Conservation (phyloP, 192 early-diverging fungal species). For the Coemansia sp. region DNA sequence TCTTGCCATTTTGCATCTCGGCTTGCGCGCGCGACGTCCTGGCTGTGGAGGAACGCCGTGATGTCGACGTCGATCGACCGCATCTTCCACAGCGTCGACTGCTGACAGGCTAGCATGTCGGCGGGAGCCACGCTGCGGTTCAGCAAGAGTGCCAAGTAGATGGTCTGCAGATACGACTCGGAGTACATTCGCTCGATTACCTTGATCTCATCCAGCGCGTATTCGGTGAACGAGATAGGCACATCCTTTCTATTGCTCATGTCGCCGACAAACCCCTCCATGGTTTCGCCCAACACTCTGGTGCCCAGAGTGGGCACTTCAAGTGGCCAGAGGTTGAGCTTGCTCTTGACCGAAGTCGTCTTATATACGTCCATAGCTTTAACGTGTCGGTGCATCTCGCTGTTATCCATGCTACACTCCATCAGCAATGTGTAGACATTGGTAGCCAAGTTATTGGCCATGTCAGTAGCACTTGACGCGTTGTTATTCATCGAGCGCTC, state of each 20-base stretch:
- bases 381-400: slow-evolving; percentile 44
- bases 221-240: slow-evolving; percentile 44
- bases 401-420: slow-evolving; percentile 54
- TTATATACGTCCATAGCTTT: slow-evolving; percentile 16
- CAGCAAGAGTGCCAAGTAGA: slow-evolving; percentile 50
- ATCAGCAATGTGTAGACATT: slow-evolving; percentile 48
- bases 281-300: slow-evolving; percentile 27
- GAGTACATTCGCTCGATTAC: slow-evolving; percentile 51
- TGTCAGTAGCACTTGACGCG: not conserved
- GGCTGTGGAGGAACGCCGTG: slow-evolving; percentile 54
- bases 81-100: slow-evolving; percentile 42
- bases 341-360: slow-evolving; percentile 10
- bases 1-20: slow-evolving; percentile 39
- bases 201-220: slow-evolving; percentile 46
- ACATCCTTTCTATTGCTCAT: slow-evolving; percentile 11
- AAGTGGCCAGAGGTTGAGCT: slow-evolving; percentile 41
- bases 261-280: slow-evolving; percentile 47
- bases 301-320: slow-evolving; percentile 23
- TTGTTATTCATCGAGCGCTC: slow-evolving; percentile 33
- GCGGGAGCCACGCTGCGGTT: slow-evolving; percentile 36
- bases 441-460: slow-evolving; percentile 10
- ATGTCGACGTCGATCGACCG: slow-evolving; percentile 51
- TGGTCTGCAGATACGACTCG: slow-evolving; percentile 46
- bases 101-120: slow-evolving; percentile 36
- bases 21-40: slow-evolving; percentile 43